Evolutionary conservation across 2,329 filamentous ascomycete genomes (phyloP), one percentile per base, ranked within the genome.

Genomic region (Colletotrichum destructivum): DNA sequence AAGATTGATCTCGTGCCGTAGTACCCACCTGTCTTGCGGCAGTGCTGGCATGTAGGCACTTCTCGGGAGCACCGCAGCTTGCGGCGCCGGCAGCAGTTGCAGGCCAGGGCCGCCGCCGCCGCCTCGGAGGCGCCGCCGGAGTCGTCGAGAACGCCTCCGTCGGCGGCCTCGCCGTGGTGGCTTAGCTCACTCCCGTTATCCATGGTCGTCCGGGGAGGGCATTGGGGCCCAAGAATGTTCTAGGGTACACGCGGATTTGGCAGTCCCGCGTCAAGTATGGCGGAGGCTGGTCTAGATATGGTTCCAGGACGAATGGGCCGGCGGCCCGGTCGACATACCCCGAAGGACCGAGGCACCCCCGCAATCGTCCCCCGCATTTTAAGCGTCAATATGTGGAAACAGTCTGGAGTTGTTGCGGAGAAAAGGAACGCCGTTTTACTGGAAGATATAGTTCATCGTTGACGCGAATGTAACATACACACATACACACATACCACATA

Each of bases 1-100:
- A 8, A 31, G 1, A 9, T 31, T 31, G 31, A 9, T 9, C 31
- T 31, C 31, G 31, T 31, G 31, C 7, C 31, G 31, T 31, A 31
- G 31, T 31, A 1, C 31, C 31, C 7, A 31, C 31, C 31, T 31
- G 31, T 31, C 31, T 31, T 31, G 7, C 31, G 31, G 7, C 31
- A 31, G 31, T 31, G 31, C 9, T 31, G 31, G 31, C 31, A 31
- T 2, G 7, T 31, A 31, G 31, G 31, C 31, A 31, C 31, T 31
- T 82, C 79, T 23, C 79, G 75, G 18, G 78, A 80, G 71, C 81
- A 82, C 60, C 75, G 77, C 49, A 82, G 75, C 74, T 82, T 82
- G 8, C 79, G 76, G 60, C 73, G 76, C 35, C 80, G 76, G 59
- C 80, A 82, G 4, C 78, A 31, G 31, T 31, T 31, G 31, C 31